A percentile compares a stretch with the other conserved stretches of the same genome.
Evolutionary conservation across 225 moss, liverwort and hornwort genomes (phyloP).

Genomic region (Straminergon stramineum): DNA sequence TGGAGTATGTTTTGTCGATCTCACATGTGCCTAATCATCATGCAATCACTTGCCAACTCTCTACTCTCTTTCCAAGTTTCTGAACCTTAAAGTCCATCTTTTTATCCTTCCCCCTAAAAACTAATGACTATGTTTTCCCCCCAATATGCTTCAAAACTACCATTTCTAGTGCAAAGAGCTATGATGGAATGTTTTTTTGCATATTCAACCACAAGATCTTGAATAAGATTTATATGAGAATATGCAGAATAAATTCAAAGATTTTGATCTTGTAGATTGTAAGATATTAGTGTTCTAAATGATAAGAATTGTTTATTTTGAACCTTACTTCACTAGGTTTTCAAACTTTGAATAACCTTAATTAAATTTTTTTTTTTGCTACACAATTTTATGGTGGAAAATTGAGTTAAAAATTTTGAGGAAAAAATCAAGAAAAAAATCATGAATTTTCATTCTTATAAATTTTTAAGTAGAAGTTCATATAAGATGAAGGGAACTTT

Average conservation of each 20-base stretch:
- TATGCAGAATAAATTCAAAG: not conserved
- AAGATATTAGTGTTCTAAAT: not conserved
- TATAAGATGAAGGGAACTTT: not conserved
- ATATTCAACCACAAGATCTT: not conserved
- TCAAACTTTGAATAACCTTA: not conserved
- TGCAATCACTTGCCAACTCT: not conserved
- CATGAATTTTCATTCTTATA: not conserved
- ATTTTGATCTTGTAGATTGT: not conserved
- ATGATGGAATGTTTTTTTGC: not conserved
- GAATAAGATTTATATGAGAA: not conserved
- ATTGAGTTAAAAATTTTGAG: not conserved
- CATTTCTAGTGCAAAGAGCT: not conserved
- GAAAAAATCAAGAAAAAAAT: not conserved
- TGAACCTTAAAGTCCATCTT: not conserved
- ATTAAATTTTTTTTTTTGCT: not conserved
- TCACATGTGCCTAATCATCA: too few species aligned
- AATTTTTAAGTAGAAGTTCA: not conserved
- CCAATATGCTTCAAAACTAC: not conserved
- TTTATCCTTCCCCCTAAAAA: fast-evolving
- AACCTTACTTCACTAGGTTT: not conserved
- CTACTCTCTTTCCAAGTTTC: not conserved
- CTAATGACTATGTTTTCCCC: not conserved
- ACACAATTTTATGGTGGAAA: fast-evolving
- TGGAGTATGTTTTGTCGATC: not conserved
- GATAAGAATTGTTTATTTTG: not conserved